Percentiles rank a stretch among this genome's conserved stretches.
Evolutionary conservation across 129 eudicot genomes (phyloP).

Genomic region (carrot (Daucus carota)): DNA sequence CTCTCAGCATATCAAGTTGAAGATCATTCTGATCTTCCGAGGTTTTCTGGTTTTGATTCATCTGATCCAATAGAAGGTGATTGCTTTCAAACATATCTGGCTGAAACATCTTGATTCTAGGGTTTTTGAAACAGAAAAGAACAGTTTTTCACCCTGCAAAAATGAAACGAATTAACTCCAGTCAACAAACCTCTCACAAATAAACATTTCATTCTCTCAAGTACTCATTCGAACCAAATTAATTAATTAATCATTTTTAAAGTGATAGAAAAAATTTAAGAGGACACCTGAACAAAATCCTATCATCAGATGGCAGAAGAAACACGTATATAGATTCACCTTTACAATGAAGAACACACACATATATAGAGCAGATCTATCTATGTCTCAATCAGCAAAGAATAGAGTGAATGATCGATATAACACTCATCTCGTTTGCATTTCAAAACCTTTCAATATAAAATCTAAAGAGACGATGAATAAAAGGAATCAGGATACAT

Average conservation of each 20-base stretch:
- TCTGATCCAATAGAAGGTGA: conserved; percentile 54
- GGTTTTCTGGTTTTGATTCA: conserved; percentile 25
- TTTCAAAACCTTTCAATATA: not conserved
- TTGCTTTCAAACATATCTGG: conserved; percentile 76
- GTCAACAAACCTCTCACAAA: not conserved
- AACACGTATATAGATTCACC: not conserved
- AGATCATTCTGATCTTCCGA: conserved; percentile 38
- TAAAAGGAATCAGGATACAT: not conserved
- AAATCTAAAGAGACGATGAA: not conserved
- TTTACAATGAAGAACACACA: not conserved
- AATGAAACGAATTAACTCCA: not conserved
- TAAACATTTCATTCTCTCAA: not conserved
- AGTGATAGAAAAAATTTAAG: not conserved
- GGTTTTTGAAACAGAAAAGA: not conserved
- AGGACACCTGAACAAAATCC: not conserved
- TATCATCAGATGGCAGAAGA: not conserved
- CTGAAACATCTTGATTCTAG: conserved; percentile 10
- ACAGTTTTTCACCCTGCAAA: not conserved
- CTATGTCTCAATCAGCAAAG: not conserved
- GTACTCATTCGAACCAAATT: not conserved
- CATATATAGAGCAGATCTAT: not conserved
- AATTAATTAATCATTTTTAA: not conserved
- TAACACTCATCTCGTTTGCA: no score
- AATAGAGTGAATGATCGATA: no score
- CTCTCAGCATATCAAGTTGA: conserved; percentile 65